Evolutionary conservation across 1,284 basidiomycete species (phyloP), one percentile per base, ranked within the genome.

Genomic region (Athelia sp.): DNA sequence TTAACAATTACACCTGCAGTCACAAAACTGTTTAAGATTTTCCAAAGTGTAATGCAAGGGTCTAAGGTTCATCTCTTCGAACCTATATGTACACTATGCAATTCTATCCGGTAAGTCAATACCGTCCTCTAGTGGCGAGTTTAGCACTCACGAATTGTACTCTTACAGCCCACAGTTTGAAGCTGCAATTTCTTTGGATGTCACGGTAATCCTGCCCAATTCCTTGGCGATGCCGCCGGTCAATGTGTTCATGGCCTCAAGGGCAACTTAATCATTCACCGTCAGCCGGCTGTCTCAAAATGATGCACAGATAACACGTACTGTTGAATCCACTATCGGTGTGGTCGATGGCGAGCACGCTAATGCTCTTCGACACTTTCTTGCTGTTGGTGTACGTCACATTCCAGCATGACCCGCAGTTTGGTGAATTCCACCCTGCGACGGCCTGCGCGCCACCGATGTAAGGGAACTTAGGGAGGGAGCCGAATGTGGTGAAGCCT

Each of bases 361-460:
- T 65, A 51, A 73, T 67, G 38, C 56, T 72, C 46, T 54, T 71
- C 14, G 55, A 56, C 10, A 56, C 56, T 4, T 61, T 63, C 35
- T 60, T 51, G 4, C 56, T 40, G 46, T 71, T 63, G 19, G 55
- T 62, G 53, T 67, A 77, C 18, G 74, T 70, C 34, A 78, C 56
- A 42, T 69, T 52, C 75, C 75, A 78, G 58, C 77, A 79, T 22
- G 68, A 69, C 43, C 79, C 78, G 57, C 79, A 82, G 19, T 58
- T 59, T 9, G 67, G 11, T 3, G 71, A 76, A 58, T 78, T 72
- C 61, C 65, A 78, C 6, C 69, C 71, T 4, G 57, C 61, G 38
- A 77, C 60, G 21, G 65, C 72, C 3, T 59, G 61, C 1, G 68
- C 71, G 11, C 69, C 75, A 17, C 75, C 75, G 49, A 78, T 72